Percentiles rank a stretch among this genome's conserved stretches.
Conservation (phyloP, 805 yeast genomes). For the Nakazawaea ambrosiae region DNA sequence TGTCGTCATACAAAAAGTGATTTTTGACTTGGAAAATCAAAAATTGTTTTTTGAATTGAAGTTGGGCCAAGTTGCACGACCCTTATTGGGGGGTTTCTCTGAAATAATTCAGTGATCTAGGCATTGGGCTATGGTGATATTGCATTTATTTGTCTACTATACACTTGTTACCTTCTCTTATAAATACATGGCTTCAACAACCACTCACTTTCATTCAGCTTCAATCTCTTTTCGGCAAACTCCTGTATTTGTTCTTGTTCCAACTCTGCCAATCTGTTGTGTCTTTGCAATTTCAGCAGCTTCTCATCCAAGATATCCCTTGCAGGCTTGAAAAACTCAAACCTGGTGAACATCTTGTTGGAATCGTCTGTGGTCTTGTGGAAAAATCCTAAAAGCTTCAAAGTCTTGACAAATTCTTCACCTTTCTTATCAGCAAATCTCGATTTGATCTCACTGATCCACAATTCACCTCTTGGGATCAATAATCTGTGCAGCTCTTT, state of each 20-base stretch:
- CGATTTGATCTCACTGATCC: slow-evolving; percentile 97
- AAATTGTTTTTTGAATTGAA: too few relatives aligned
- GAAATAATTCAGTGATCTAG: too few relatives aligned
- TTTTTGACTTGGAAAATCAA: too few relatives aligned
- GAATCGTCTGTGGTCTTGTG: slow-evolving; percentile 81
- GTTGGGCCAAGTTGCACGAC: too few relatives aligned
- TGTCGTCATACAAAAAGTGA: too few relatives aligned
- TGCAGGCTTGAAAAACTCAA: slow-evolving; percentile 88
- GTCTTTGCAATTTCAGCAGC: slow-evolving; percentile 53
- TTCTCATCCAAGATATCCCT: slow-evolving; percentile 58
- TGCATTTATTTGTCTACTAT: too few relatives aligned
- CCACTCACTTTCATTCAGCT: slow-evolving; percentile 76
- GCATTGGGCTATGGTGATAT: too few relatives aligned
- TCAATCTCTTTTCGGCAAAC: slow-evolving; percentile 45
- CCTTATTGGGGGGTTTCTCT: too few relatives aligned
- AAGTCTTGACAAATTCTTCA: slow-evolving; percentile 70
- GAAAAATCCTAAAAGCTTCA: slow-evolving; percentile 77
- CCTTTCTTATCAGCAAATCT: slow-evolving; percentile 75
- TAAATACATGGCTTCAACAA: slow-evolving; percentile 93
- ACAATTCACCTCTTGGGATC: slow-evolving; percentile 86
- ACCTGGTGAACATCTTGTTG: slow-evolving; percentile 91
- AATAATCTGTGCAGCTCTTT: slow-evolving; percentile 83
- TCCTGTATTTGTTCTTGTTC: slow-evolving; percentile 53
- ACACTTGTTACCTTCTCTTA: slow-evolving; percentile 41
- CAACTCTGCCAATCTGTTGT: slow-evolving; percentile 61